phyloP scores from a whole-genome alignment of 257 asterid genomes.

The Mentha longifolia region DNA sequence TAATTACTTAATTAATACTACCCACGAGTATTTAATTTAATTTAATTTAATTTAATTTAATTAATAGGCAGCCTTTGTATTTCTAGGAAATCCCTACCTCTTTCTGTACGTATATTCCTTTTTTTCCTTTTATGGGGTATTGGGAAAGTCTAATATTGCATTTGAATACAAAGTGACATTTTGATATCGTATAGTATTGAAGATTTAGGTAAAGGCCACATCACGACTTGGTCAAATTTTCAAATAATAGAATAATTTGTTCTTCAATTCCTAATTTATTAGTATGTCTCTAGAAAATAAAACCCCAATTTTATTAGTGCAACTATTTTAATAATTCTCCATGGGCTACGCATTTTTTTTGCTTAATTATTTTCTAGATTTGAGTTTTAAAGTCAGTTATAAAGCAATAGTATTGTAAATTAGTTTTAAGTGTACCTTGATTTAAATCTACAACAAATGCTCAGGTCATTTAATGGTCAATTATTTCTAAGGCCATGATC shows the following conservation, averaged over 20 bases:
- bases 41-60: no score
- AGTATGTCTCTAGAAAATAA: no score
- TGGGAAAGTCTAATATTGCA: background rate
- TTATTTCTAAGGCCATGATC: no score
- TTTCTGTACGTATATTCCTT: background rate
- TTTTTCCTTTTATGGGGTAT: background rate
- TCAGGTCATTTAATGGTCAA: no score
- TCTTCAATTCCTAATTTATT: no score
- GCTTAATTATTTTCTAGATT: background rate
- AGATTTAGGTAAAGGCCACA: background rate
- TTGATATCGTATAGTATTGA: background rate
- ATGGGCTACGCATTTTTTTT: no score
- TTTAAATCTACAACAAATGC: no score
- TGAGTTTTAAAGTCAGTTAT: no score
- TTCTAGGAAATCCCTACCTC: background rate
- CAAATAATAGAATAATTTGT: no score
- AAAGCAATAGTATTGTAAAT: no score
- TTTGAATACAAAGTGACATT: background rate
- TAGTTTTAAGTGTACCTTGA: no score
- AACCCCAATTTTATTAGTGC: background rate
- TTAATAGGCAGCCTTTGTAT: background rate
- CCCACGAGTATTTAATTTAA: no score
- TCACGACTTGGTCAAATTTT: background rate
- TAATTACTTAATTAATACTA: background rate
- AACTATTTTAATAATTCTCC: background rate